phyloP scores from a whole-genome alignment of 176 grass and related monocot genomes.

The Thinopyrum elongatum region DNA sequence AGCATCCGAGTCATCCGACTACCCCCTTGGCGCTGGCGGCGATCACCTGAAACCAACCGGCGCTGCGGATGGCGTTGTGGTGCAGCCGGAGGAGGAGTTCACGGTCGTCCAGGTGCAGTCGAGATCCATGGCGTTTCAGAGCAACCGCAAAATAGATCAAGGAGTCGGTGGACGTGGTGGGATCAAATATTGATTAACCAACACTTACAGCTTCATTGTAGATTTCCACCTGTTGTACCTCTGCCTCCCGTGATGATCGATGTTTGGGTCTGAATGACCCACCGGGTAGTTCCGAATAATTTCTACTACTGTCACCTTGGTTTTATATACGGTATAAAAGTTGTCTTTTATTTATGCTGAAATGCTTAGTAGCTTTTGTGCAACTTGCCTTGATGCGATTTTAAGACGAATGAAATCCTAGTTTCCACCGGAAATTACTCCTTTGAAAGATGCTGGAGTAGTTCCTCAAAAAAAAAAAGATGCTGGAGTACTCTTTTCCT shows the following conservation, averaged over 20 bases:
- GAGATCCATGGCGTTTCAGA: background rate
- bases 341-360: no score
- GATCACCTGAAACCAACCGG: background rate
- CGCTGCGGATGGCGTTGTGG: background rate
- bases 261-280: background rate
- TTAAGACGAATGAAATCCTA: no score
- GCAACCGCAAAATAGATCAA: background rate
- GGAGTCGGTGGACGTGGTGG: background rate
- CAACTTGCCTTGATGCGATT: no score
- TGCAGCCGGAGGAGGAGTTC: background rate
- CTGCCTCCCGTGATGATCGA: background rate
- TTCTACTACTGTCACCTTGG: background rate
- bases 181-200: background rate
- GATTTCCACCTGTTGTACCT: background rate
- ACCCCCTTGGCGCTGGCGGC: background rate
- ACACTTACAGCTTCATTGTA: background rate
- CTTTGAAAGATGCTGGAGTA: no score
- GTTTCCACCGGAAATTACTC: no score
- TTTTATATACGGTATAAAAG: no score
- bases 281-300: background rate
- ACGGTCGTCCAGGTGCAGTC: background rate
- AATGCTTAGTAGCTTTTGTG: no score
- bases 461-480: no score
- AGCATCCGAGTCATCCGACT: no score
- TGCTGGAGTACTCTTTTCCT: no score